Percentiles rank a stretch among this genome's conserved stretches.
phyloP scores from a whole-genome alignment of 495 filamentous ascomycete genomes.

The Penicillium paxilli region DNA sequence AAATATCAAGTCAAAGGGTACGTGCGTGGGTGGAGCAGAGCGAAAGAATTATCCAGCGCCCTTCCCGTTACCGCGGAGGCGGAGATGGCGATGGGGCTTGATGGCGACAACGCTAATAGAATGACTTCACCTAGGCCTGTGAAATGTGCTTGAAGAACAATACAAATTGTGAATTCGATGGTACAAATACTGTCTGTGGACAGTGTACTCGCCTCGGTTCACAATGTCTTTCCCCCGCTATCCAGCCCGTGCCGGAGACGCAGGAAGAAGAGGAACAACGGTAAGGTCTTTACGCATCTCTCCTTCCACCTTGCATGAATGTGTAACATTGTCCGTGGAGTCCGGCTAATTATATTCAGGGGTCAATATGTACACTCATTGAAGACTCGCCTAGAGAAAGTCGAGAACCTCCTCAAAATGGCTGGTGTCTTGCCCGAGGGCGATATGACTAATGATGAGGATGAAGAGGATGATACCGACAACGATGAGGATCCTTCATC shows the following conservation, averaged over 20 bases:
- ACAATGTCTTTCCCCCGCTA: slow-evolving; percentile 82
- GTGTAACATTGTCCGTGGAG: no score
- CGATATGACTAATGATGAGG: slow-evolving; percentile 61
- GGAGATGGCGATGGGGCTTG: neutral
- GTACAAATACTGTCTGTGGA: slow-evolving; percentile 66
- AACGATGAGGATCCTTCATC: no score
- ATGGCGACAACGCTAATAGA: slow-evolving; percentile 6
- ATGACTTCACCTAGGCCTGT: slow-evolving; percentile 63
- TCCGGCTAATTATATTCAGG: slow-evolving; percentile 30
- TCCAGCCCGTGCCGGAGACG: neutral
- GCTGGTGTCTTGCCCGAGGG: slow-evolving; percentile 81
- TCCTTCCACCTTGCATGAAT: neutral
- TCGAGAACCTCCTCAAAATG: slow-evolving; percentile 81
- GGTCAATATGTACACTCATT: slow-evolving; percentile 92
- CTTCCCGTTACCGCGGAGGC: neutral
- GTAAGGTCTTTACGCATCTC: slow-evolving; percentile 51
- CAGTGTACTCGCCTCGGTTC: slow-evolving; percentile 95
- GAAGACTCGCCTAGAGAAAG: slow-evolving; percentile 82
- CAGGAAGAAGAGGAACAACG: slow-evolving; percentile 54
- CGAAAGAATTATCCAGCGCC: neutral
- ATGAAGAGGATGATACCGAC: slow-evolving; percentile 44
- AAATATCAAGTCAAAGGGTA: slow-evolving; percentile 18
- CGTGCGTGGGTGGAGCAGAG: neutral
- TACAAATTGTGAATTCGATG: slow-evolving; percentile 93
- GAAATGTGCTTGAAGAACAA: slow-evolving; percentile 97